Evolutionary conservation across 208 protist species (phyloP).

Genomic region (Wallacemonas sp.): DNA sequence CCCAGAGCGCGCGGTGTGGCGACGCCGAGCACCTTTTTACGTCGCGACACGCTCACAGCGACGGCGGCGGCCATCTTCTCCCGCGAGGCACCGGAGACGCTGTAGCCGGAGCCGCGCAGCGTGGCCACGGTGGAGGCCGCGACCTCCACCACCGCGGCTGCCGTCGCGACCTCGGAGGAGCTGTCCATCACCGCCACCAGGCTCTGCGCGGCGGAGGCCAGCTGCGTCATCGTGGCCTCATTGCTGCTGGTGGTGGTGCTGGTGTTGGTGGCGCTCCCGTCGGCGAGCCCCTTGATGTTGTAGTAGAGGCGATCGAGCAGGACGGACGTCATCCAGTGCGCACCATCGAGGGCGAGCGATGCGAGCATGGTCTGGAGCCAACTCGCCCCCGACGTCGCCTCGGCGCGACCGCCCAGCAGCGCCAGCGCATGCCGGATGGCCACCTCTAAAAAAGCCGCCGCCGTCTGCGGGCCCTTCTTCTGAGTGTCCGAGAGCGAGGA

Average conservation of each 20-base stretch:
- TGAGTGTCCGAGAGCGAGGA: too few relatives aligned
- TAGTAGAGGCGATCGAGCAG: constrained; percentile 15
- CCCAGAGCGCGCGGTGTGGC: constrained; percentile 10
- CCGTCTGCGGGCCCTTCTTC: constrained; percentile 8
- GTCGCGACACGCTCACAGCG: constrained; percentile 24
- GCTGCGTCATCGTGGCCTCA: neutral
- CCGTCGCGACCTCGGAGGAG: constrained; percentile 10
- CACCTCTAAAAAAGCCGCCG: constrained; percentile 3
- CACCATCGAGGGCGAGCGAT: constrained; percentile 30
- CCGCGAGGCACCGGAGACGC: constrained; percentile 22
- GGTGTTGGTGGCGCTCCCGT: neutral
- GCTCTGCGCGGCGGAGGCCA: neutral
- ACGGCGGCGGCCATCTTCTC: constrained; percentile 33
- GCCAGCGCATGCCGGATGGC: constrained; percentile 26
- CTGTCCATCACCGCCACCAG: constrained; percentile 1
- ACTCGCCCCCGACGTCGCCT: neutral
- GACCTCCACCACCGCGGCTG: constrained; percentile 34
- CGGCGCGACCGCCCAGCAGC: constrained; percentile 14
- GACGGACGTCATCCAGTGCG: constrained; percentile 38
- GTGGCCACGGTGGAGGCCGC: constrained; percentile 23
- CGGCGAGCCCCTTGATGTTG: constrained; percentile 10
- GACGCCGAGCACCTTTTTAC: constrained; percentile 13
- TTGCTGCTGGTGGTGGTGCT: neutral
- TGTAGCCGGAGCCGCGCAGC: constrained; percentile 21
- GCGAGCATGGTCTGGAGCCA: constrained; percentile 28